phyloP scores from a whole-genome alignment of 805 yeast genomes.

The Suhomyces prunicola region DNA sequence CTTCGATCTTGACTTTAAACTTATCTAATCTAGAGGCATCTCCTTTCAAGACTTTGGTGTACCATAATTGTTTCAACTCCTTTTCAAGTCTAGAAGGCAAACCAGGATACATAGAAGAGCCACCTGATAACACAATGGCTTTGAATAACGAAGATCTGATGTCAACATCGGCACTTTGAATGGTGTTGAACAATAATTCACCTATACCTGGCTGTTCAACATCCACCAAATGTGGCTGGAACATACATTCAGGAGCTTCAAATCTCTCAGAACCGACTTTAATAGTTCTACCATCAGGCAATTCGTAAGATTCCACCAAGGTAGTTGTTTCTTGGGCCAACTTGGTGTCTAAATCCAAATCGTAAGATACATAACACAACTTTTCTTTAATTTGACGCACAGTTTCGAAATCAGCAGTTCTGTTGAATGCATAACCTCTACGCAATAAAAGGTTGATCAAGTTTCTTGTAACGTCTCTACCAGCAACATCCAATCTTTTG shows the following conservation, averaged over 20 bases:
- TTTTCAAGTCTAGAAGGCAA: slow-evolving; percentile 93
- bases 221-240: slow-evolving; percentile 93
- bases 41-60: slow-evolving; percentile 78
- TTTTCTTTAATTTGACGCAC: slow-evolving; percentile 97
- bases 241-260: slow-evolving; percentile 94
- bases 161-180: slow-evolving; percentile 94
- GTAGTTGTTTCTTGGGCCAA: slow-evolving; percentile 94
- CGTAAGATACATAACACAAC: slow-evolving; percentile 91
- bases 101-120: slow-evolving; percentile 98
- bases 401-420: slow-evolving; percentile 98
- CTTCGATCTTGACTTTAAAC: slow-evolving; percentile 95
- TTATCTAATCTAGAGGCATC: slow-evolving; percentile 84
- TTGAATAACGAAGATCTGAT: slow-evolving; percentile 83
- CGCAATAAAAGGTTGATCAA: slow-evolving; percentile 86
- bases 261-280: slow-evolving; percentile 94
- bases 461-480: slow-evolving; percentile 97
- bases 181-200: slow-evolving; percentile 80
- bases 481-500: slow-evolving; percentile 92
- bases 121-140: slow-evolving; percentile 94
- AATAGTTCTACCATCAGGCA: slow-evolving; percentile 95
- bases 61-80: slow-evolving; percentile 95
- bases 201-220: slow-evolving; percentile 97
- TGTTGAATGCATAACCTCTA: slow-evolving; percentile 95
- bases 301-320: slow-evolving; percentile 83
- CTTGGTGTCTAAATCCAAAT: slow-evolving; percentile 82